Base-by-base conservation (phyloP, 495 filamentous ascomycete genomes). In the Geoglossum glabrum region DNA sequence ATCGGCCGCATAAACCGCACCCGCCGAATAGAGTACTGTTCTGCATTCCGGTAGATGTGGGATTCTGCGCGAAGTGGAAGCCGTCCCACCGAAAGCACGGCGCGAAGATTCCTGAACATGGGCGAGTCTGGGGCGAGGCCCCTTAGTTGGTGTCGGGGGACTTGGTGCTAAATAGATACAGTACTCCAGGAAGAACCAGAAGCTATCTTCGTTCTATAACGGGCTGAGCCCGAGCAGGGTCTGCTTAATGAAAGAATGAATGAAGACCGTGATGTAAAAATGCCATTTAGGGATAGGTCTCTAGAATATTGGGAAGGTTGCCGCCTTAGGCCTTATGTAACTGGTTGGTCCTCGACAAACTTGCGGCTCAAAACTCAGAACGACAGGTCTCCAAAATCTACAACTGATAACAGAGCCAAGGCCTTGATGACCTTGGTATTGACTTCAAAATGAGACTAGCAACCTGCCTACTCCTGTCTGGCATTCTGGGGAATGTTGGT, bases 61-160 rank as follows among this genome's bases (percentile, higher is more conserved):
- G 57, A 52, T 19, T 55, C 21, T 25, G 55, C 21, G 36, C 59
- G 59, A 49, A 61, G 43, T 26, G 59, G 40, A 43, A 43, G 52
- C 19, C 57, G 43, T 38, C 58, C 38, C 26, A 64, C 55, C 13
- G 61, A 38, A 17, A 62, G 50, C 17, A 66, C 58, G 40, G 55
- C 54, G 10, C 64, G 64, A n/a, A 65, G 49, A 58, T 57, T 60
- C 61, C 47, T 59, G 57, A 58, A 66, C 64, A 66, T 66, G 58
- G 45, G 63, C 33, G 27, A 30, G 61, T 54, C 25, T 38, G 54
- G 54, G 57, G 52, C 21, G 45, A 60, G 49, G 4, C 49, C 49
- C 55, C 36, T 38, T 28, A 36, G 36, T n/a, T 31, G 23, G 9
- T 28, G 21, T n/a, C 27, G 55, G 17, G 23, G 46, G 33, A 15